Base-by-base conservation (phyloP, 305 asterid species). In the Fraxinus ornus region DNA sequence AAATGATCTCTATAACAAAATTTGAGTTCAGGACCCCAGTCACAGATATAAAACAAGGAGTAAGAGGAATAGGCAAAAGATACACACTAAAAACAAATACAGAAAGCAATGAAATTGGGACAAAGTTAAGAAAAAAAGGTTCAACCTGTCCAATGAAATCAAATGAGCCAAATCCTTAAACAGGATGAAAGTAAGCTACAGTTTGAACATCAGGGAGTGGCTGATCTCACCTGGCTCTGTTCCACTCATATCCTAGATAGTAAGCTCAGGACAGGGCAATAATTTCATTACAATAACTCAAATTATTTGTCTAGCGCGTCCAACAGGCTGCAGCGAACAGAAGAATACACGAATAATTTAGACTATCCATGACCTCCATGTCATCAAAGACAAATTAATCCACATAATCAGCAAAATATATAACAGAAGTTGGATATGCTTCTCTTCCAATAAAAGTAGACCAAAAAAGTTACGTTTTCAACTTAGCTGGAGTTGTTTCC, bases 41-140 rank as follows among this genome's bases (percentile, higher is more conserved):
- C 74, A 75, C n/a, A 55, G 64, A n/a, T 21, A 55, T 55, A 55
- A 55, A 68, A 73, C 41, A 62, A 72, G 49, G 33, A 71, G 41
- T 35, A 78, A 66, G 81, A 37, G 44, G 28, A 57, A 81, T 52
- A 37, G 81, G 78, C 68, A 68, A 22, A 36, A 10, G 13, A 76
- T 57, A 41, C 62, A 76, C 76, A 33, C 33, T 55, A 30, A 68
- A 76, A 79, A 30, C 37, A 70, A 5, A 66, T 15, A 32, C 28
- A 78, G 37, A 30, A 70, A 30, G 41, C 21, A 30, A 70, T 26
- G 22, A 70, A 26, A 70, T 5, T 41, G 70, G 12, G 71, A 39
- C 49, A 39, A 81, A 77, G 80, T 33, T 47, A 79, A 83, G 24
- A 76, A 82, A 19, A 52, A 72, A 24, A n/a, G 75, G 39, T 70